Evolutionary conservation across 1,139 yeast genomes (phyloP), one percentile per base, ranked within the genome.

Genomic region (Blastobotrys malaysiensis): DNA sequence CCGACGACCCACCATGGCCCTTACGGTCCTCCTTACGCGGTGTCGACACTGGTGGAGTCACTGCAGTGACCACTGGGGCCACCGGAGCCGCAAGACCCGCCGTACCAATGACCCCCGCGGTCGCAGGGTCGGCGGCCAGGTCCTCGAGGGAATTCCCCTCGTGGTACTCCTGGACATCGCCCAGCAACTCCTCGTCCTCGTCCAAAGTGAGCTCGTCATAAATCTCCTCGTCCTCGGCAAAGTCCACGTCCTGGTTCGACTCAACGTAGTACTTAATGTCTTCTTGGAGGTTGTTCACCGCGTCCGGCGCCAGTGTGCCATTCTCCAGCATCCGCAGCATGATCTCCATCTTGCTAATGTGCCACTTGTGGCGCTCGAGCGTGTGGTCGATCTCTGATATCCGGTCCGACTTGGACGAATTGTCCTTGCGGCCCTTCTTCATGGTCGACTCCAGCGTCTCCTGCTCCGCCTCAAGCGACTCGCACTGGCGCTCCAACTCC

Each of bases 231-330:
- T 93, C 96, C 66, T 93, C 98, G 21, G 93, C 88, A 69, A 90
- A 95, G 65, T 91, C 97, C n/a, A 85, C 96, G 55, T 90, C 97
- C 71, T 88, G 95, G 67, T 93, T 95, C 59, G 93, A 88, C 59
- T 93, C 98, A 48, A 95, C 96, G 69, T 90, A 93, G 71, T 91
- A 93, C 62, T 82, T 89, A 67, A 95, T 87, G 69, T 93, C 98
- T 56, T 95, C 99, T 65, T 85, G 86, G 56, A 89, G 81, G 27
- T 80, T 86, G 64, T 86, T 87, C 16, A 95, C 82, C 56, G 82
- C 81, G 22, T 89, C 96, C 1, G 95, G 88, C 49, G 87, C 91
- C 61, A 93, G 73, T 54, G 82, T 85, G 59, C 90, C 96, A 69
- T 88, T 90, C 61, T 89, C 97, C 56, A 95, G 72, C 66, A 85